Conservation (phyloP, 257 asterid species). For the Penstemon davidsonii region DNA sequence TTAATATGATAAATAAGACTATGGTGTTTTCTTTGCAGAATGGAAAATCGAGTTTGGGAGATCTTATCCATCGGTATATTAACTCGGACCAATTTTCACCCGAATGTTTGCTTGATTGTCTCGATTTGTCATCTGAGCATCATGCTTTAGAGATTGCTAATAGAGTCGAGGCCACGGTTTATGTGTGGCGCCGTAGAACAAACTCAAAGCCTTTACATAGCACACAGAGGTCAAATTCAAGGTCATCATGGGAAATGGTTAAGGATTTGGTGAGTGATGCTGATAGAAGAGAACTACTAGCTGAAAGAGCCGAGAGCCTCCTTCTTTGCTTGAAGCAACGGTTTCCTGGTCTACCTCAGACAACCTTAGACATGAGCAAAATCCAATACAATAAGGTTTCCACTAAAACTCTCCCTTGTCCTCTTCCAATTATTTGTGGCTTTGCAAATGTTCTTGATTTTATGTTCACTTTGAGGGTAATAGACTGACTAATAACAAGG, state of each 20-base stretch:
- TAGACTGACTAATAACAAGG: too few species aligned
- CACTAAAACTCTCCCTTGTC: not conserved
- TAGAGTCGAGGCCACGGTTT: slow-evolving; percentile 64
- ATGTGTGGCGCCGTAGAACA: slow-evolving; percentile 54
- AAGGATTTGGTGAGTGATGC: slow-evolving; percentile 70
- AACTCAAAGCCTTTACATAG: slow-evolving; percentile 42
- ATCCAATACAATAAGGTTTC: slow-evolving; percentile 79
- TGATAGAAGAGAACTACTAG: slow-evolving; percentile 57
- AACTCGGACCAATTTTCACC: slow-evolving; percentile 67
- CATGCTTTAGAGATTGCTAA: slow-evolving; percentile 77
- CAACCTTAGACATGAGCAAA: slow-evolving; percentile 72
- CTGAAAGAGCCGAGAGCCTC: slow-evolving; percentile 71
- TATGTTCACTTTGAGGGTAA: not conserved
- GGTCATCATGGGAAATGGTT: slow-evolving; percentile 77
- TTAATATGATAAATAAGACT: not conserved
- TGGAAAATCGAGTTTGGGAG: slow-evolving; percentile 70
- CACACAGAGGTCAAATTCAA: slow-evolving; percentile 51
- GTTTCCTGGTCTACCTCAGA: slow-evolving; percentile 85
- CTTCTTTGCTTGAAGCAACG: slow-evolving; percentile 61
- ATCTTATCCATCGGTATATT: slow-evolving; percentile 58
- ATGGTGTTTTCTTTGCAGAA: slow-evolving; percentile 43
- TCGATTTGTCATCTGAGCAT: slow-evolving; percentile 72
- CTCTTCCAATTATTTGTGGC: not conserved
- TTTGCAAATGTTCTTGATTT: slow-evolving; percentile 7
- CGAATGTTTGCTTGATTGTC: slow-evolving; percentile 73